Percentiles rank a stretch among this genome's conserved stretches.
Evolutionary conservation across 1,284 basidiomycete genomes (phyloP).

Genomic region (Abortiporus biennis): DNA sequence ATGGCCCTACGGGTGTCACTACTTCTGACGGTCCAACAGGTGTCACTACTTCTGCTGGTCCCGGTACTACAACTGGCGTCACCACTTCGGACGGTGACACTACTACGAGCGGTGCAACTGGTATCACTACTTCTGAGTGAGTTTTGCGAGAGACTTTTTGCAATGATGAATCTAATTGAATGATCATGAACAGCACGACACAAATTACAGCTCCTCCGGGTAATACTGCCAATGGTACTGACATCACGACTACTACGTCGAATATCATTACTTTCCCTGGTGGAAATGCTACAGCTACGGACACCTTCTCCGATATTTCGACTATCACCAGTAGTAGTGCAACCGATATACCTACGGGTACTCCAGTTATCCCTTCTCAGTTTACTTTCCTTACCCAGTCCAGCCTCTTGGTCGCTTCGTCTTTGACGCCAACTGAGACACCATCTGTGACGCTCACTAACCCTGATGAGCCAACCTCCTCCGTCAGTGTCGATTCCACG

Average conservation of each 20-base stretch:
- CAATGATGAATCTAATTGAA: too few species aligned
- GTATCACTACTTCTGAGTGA: neutral
- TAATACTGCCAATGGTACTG: neutral
- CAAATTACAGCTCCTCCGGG: neutral
- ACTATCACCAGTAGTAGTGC: too few species aligned
- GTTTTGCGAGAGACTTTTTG: too few species aligned
- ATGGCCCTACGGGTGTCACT: neutral
- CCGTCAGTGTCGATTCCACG: neutral
- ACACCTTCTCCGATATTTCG: neutral
- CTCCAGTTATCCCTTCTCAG: neutral
- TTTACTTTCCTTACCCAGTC: conserved; percentile 4
- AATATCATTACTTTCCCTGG: conserved; percentile 1
- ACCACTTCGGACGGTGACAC: too few species aligned
- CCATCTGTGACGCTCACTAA: neutral
- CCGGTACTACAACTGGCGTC: too few species aligned
- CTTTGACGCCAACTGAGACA: neutral
- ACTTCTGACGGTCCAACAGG: neutral
- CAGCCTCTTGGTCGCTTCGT: neutral
- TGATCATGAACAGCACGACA: too few species aligned
- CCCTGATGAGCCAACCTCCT: conserved; percentile 1
- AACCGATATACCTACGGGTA: neutral
- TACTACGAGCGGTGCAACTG: neutral
- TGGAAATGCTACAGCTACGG: neutral
- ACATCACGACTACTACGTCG: too few species aligned
- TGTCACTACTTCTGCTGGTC: neutral